Evolutionary conservation across 2,329 filamentous ascomycete species (phyloP), one percentile per base, ranked within the genome.

Genomic region (Arachnopeziza araneosa): DNA sequence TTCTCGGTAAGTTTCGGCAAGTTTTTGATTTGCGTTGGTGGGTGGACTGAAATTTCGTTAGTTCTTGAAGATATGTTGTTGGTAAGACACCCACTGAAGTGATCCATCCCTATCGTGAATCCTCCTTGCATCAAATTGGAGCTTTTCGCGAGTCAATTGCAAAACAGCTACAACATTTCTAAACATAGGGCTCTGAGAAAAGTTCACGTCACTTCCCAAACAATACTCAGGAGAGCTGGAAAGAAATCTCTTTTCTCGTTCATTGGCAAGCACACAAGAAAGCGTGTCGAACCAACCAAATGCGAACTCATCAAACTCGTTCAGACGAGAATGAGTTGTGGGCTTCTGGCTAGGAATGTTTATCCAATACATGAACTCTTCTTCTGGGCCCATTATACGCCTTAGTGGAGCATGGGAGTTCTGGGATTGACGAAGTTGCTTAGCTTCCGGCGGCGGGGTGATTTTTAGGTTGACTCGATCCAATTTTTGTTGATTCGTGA

Each of bases 401-500:
- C 50, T 6, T 23, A 23, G 5, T 6, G 9, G 50, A n/a, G 22
- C 9, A 19, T 70, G 64, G 26, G 64, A 72, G 17, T 17, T 22
- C 48, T 68, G 67, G n/a, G 44, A 61, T 23, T 63, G 63, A 17
- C 69, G 65, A 24, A 71, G 51, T n/a, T 59, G 23, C 10, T 59
- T 36, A 36, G 57, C 62, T 21, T 63, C 54, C 22, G 32, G 32
- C 7, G 52, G n/a, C 1, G 69, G 67, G 9, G 57, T 66, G 21
- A 72, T 30, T 59, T 66, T 70, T 2, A 71, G 50, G 44, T 71
- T 69, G 12, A 69, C 66, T 21, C 57, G 48, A 59, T 85, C 73
- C 4, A 68, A 71, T 0, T 64, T 49, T 8, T 51, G 8, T n/a
- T 60, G 73, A 71, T 80, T 78, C 0, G 87, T 69, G 63, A 82